phyloP scores from a whole-genome alignment of 768 basidiomycete species.

The Exsudoporus frostii region DNA sequence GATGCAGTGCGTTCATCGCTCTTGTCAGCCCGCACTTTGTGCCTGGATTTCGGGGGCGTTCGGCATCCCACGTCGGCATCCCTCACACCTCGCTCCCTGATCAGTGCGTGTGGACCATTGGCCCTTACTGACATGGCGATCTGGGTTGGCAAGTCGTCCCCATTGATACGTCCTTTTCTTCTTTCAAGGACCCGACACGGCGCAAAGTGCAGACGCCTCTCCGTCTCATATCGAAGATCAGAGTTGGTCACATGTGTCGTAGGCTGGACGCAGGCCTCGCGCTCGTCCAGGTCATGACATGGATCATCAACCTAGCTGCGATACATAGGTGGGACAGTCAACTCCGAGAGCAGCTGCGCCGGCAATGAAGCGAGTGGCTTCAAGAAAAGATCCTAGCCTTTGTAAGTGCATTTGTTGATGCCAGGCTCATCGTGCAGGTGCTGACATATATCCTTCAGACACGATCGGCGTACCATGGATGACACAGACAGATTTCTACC shows the following conservation, averaged over 20 bases:
- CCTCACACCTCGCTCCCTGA: constrained; percentile 23
- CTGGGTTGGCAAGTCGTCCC: not conserved
- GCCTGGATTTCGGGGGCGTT: constrained; percentile 17
- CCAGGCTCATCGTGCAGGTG: not conserved
- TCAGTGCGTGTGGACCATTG: constrained; percentile 26
- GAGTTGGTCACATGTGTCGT: constrained; percentile 22
- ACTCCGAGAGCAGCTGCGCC: constrained; percentile 23
- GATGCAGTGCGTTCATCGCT: constrained; percentile 14
- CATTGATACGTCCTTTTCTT: not conserved
- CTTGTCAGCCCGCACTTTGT: constrained; percentile 10
- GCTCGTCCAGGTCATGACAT: constrained; percentile 22
- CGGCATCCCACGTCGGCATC: constrained; percentile 23
- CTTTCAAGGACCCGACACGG: not conserved
- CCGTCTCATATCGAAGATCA: constrained; percentile 17
- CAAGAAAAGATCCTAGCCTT: constrained; percentile 24
- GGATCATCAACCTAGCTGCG: constrained; percentile 24
- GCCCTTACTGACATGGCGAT: constrained; percentile 10
- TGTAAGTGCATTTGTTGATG: constrained; percentile 17
- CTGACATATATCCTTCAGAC: constrained; percentile 19
- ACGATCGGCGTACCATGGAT: constrained; percentile 33
- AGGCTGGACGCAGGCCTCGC: constrained; percentile 26
- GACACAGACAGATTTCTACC: constrained; percentile 11
- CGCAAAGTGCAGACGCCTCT: not conserved
- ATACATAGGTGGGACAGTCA: constrained; percentile 18
- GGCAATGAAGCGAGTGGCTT: constrained; percentile 15